These are phyloP conservation scores for Akanthomyces dipterigenus DNA, from an alignment of 2,329 filamentous ascomycete species.

Conservation along the genomic window DNA sequence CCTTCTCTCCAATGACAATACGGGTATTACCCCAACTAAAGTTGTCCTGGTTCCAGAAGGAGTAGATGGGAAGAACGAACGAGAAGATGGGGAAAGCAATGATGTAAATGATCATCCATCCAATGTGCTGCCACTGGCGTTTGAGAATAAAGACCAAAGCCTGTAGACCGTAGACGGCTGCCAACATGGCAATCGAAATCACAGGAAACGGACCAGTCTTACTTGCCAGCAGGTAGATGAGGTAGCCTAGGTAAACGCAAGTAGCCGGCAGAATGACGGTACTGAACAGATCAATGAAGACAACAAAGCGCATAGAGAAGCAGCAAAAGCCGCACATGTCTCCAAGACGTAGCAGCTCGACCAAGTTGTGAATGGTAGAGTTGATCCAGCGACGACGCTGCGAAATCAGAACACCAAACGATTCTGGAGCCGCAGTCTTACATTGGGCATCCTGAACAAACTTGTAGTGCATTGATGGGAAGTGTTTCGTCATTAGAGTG, in stretches of 20 bases:
- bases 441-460: constrained; percentile 92
- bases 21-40: constrained; percentile 98
- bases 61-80: constrained; percentile 86
- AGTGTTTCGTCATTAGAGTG: constrained; percentile 96
- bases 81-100: constrained; percentile 93
- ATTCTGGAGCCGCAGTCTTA: constrained; percentile 87
- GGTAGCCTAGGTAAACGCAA: constrained; percentile 76
- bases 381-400: constrained; percentile 99
- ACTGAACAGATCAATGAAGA: constrained; percentile 88
- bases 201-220: constrained; percentile 69
- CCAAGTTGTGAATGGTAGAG: constrained; percentile 94
- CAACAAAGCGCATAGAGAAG: constrained; percentile 96
- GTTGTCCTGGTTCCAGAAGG: constrained; percentile 99
- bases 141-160: constrained; percentile 95
- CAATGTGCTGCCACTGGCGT: constrained; percentile 95
- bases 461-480: constrained; percentile 92
- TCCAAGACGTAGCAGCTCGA: constrained; percentile 80
- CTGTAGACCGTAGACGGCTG: constrained; percentile 89
- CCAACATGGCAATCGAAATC: constrained; percentile 84
- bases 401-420: constrained; percentile 90
- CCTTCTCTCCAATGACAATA: constrained; percentile 92
- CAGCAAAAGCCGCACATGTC: constrained; percentile 98
- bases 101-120: constrained; percentile 99
- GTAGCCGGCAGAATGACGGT: constrained; percentile 89
- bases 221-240: constrained; percentile 73